Evolutionary conservation across 1,139 yeast species (phyloP), one percentile per base, ranked within the genome.

Genomic region (Pichia sp.): DNA sequence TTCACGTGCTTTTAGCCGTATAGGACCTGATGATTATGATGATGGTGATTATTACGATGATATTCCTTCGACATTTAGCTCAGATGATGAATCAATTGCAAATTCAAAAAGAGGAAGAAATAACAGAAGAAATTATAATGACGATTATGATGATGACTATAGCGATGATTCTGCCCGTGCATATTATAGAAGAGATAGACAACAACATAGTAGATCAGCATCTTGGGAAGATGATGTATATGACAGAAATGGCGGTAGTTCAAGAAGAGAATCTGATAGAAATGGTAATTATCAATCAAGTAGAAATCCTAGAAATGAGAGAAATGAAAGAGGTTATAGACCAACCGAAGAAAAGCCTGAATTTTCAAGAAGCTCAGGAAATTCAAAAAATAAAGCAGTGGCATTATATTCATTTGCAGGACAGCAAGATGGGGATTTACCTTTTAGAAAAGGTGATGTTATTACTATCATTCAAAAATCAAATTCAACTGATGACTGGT

Each of bases 401-500:
- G 98, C 98, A 0, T 72, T 89, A 56, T 92, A 76, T 68, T 76
- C 90, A 3, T 92, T 90, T 65, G 85, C 84, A 51, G 97, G 96
- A 37, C 96, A 90, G 66, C 95, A 92, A 69, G 66, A 75, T 39
- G 97, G 97, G 3, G 98, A 92, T 66, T 75, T 92, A 59, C 79
- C 95, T 9, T 92, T 92, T 74, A 83, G 79, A 58, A 92, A 92
- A 71, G 98, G 98, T 49, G 98, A 92, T 66, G 86, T 87, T n/a
- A 86, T 92, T 59, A 85, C 87, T 41, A 85, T 92, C 56, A 71
- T 86, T 46, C 87, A 89, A 66, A 87, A 85, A 66, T 79, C 95
- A 11, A 89, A 85, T 18, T 84, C 96, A 10, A 79, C 81, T 45
- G 95, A 92, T 65, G 98, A 92, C 65, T 92, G 98, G 98, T 92